Percentiles rank a stretch among this genome's conserved stretches.
Evolutionary conservation across 192 early-diverging fungal genomes (phyloP).

Genomic region (Backusella tuberculispora): DNA sequence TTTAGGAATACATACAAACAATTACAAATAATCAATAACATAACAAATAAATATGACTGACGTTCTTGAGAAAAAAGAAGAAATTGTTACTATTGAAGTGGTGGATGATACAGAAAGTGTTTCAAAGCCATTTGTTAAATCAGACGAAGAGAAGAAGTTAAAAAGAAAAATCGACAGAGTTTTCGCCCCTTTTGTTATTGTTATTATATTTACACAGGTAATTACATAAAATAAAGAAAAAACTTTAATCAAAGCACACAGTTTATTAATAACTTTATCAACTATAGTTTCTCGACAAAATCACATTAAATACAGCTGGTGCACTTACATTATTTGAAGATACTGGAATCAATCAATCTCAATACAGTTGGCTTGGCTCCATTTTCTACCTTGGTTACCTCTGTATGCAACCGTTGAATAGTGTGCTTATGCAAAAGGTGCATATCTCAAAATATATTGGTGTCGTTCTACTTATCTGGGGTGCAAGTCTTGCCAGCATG

Average conservation of each 20-base stretch:
- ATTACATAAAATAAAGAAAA: not conserved
- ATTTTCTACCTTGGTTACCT: constrained; percentile 37
- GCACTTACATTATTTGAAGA: constrained; percentile 6
- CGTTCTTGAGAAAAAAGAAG: not conserved
- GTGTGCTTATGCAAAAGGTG: not conserved
- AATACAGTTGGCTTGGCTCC: constrained; percentile 22
- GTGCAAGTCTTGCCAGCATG: constrained; percentile 19
- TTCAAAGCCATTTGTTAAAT: not conserved
- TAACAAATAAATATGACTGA: not conserved
- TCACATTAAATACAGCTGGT: not conserved
- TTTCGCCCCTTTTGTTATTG: not conserved
- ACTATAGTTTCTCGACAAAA: not conserved
- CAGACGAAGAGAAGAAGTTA: not conserved
- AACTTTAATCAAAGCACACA: not conserved
- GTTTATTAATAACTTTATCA: not conserved
- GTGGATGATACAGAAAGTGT: not conserved
- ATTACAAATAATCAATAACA: not conserved
- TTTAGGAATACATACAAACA: not conserved
- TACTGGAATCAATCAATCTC: not conserved
- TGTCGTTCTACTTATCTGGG: constrained; percentile 21
- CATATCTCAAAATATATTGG: constrained; percentile 17
- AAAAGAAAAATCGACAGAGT: constrained; percentile 8
- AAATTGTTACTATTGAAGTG: not conserved
- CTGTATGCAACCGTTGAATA: not conserved
- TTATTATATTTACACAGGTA: constrained; percentile 22